Conservation (phyloP, 805 yeast species). For the Dipodascus geniculatus region DNA sequence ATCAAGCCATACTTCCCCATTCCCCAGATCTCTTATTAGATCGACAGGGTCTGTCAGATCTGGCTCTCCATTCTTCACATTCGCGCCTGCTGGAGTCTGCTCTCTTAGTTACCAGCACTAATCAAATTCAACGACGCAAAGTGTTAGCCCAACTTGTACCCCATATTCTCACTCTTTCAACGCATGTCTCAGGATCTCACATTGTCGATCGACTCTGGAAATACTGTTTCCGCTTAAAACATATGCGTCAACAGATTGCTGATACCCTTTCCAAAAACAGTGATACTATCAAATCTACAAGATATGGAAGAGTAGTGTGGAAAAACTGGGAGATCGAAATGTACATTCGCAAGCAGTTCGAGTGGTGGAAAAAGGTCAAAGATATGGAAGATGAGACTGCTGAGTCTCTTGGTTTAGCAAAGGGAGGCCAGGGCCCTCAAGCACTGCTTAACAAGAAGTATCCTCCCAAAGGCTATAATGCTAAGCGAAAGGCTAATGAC, state of each 20-base stretch:
- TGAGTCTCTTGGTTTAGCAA: slow-evolving; percentile 2
- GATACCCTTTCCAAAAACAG: slow-evolving; percentile 44
- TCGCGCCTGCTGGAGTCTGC: background rate
- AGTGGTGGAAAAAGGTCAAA: slow-evolving; percentile 53
- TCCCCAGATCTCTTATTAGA: slow-evolving; percentile 20
- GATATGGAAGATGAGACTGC: slow-evolving; percentile 22
- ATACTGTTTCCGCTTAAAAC: slow-evolving; percentile 64
- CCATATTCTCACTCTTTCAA: slow-evolving; percentile 46
- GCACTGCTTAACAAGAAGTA: background rate
- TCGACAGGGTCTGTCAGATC: background rate
- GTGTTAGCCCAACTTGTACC: slow-evolving; percentile 54
- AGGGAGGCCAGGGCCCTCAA: background rate
- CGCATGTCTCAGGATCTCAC: slow-evolving; percentile 87
- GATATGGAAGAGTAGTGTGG: slow-evolving; percentile 88
- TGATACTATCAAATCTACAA: slow-evolving; percentile 67
- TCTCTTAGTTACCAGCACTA: background rate
- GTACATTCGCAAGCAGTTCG: slow-evolving; percentile 58
- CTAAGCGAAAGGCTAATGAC: background rate
- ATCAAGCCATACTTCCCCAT: background rate
- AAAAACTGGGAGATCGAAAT: slow-evolving; percentile 87
- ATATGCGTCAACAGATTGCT: slow-evolving; percentile 81
- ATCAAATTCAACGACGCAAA: slow-evolving; percentile 44
- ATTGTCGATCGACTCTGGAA: slow-evolving; percentile 75
- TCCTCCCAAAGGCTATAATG: background rate
- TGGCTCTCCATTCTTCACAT: background rate